Evolutionary conservation across 1,139 yeast genomes (phyloP), one percentile per base, ranked within the genome.

Genomic region (Nakaseomyces uthaithaninus): DNA sequence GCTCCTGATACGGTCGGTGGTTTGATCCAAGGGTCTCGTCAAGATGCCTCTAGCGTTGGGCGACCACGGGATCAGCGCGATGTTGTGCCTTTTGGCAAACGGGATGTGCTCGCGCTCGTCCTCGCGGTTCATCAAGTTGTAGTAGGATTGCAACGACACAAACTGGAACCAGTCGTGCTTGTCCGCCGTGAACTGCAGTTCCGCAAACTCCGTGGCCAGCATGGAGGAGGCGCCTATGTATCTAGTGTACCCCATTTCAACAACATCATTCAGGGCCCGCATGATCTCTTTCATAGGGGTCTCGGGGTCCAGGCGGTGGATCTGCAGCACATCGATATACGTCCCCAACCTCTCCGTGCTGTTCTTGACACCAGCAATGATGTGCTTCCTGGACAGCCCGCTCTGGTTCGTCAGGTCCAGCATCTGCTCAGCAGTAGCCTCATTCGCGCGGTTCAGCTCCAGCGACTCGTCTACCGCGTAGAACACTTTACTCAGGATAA

Each of bases 101-200:
- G 71, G 73, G 44, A 66, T 71, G 69, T 73, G 54, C 52, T 73
- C 75, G 40, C 68, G 52, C 52, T 74, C 75, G 44, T 74, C 78
- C 52, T 72, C 77, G 27, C 79, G 62, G 49, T 69, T 62, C 7
- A 73, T 42, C 48, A 74, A 60, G 49, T 71, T 72, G 56, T 71
- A 72, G 55, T 60, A 68, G 43, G 70, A 68, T 57, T 74, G 79
- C 71, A 70, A 68, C 36, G 69, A 62, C 40, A 72, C 62, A 44
- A 73, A 73, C 50, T 71, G 71, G 45, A 59, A 61, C 71, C 72
- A 71, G 4, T 66, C 66, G 48, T 65, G 45, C 41, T 59, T 59
- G 34, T 72, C 74, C 6, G 77, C 76, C 40, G 64, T 57, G 39
- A 49, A 54, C 50, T 72, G 75, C 49, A 69, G 51, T 54, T 65